phyloP scores from a whole-genome alignment of 805 yeast genomes.

The Nakazawaea holstii region DNA sequence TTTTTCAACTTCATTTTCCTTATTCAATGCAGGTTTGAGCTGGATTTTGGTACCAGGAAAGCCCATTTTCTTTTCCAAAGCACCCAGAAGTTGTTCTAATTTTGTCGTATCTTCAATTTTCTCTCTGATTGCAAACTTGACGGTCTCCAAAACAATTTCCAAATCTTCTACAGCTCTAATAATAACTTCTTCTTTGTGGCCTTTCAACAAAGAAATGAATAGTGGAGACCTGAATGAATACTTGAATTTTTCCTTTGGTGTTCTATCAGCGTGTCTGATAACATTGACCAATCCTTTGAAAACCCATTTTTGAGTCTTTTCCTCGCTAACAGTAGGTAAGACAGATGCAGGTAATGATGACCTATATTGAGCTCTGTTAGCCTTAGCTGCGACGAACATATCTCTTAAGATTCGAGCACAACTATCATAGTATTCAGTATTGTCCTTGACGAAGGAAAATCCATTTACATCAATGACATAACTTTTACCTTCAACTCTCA shows the following conservation, averaged over 20 bases:
- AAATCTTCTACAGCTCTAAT: slow-evolving; percentile 86
- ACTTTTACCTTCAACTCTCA: slow-evolving; percentile 82
- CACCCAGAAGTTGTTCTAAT: slow-evolving; percentile 67
- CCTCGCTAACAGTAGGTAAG: slow-evolving; percentile 32
- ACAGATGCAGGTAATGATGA: slow-evolving; percentile 25
- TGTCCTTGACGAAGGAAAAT: slow-evolving; percentile 95
- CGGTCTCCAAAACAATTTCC: slow-evolving; percentile 78
- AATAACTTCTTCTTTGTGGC: slow-evolving; percentile 93
- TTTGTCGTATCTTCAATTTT: slow-evolving; percentile 77
- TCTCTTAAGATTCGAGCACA: slow-evolving; percentile 75
- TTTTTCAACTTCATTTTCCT: slow-evolving; percentile 73
- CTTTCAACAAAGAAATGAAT: slow-evolving; percentile 82
- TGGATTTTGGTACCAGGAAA: slow-evolving; percentile 97
- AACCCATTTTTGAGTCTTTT: slow-evolving; percentile 88
- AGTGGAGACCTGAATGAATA: slow-evolving; percentile 87
- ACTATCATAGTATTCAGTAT: slow-evolving; percentile 74
- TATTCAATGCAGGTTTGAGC: slow-evolving; percentile 77
- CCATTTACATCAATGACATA: slow-evolving; percentile 98
- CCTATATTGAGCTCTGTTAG: slow-evolving; percentile 35
- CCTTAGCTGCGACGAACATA: slow-evolving; percentile 62
- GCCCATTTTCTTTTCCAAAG: slow-evolving; percentile 81
- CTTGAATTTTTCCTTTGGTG: slow-evolving; percentile 97
- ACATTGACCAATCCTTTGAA: slow-evolving; percentile 90
- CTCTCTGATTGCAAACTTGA: slow-evolving; percentile 73
- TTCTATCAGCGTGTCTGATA: slow-evolving; percentile 95